phyloP scores from a whole-genome alignment of 257 asterid species.

The Penstemon barbatus region DNA sequence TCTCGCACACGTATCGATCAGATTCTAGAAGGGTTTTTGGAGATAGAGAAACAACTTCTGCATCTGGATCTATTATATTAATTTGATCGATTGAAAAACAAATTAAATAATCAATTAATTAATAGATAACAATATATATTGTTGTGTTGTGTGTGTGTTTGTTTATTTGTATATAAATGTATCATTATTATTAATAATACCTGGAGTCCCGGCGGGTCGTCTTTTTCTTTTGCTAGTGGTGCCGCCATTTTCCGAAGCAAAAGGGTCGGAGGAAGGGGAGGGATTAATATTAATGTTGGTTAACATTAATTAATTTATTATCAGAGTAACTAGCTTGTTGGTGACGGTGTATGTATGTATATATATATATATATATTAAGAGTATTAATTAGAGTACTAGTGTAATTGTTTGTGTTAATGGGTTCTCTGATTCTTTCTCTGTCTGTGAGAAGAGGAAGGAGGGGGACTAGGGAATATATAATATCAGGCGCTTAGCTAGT shows the following conservation, averaged over 20 bases:
- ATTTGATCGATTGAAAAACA: too few relatives aligned
- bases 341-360: not conserved
- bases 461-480: constrained; percentile 32
- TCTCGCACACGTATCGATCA: constrained; percentile 92
- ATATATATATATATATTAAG: not conserved
- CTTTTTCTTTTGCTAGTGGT: constrained; percentile 55
- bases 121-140: not conserved
- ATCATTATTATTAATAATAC: constrained; percentile 28
- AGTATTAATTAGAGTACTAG: not conserved
- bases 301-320: constrained; percentile 33
- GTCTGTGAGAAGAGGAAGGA: constrained; percentile 13
- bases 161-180: not conserved
- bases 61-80: constrained; percentile 73
- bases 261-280: constrained; percentile 38
- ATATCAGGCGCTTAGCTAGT: constrained; percentile 3
- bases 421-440: too few relatives aligned
- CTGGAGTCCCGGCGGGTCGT: constrained; percentile 96
- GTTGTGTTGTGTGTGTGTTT: not conserved
- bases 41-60: constrained; percentile 82
- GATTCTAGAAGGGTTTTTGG: constrained; percentile 87
- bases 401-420: too few relatives aligned
- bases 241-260: constrained; percentile 44
- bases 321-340: not conserved
- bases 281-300: constrained; percentile 27
- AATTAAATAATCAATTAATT: not conserved